These are phyloP conservation scores for Phaeodactylum tricornutum DNA, from an alignment of 108 stramenopile genomes.

Conservation along the genomic window DNA sequence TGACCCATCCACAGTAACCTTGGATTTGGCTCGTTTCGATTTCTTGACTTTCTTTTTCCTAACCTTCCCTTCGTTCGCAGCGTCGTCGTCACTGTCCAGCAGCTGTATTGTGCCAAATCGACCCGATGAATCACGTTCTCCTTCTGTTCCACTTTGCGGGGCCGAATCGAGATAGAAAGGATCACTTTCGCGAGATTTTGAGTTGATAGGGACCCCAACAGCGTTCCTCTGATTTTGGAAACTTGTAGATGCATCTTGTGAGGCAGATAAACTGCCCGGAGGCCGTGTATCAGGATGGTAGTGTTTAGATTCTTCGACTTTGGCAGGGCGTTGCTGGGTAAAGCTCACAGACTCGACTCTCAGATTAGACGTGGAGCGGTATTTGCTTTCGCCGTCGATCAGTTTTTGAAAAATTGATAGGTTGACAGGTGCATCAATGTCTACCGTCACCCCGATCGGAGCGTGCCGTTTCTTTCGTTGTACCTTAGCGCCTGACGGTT, in stretches of 20 bases:
- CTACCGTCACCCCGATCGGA: constrained; percentile 23
- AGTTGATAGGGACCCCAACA: not conserved
- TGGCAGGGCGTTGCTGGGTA: constrained; percentile 26
- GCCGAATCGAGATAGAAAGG: constrained; percentile 63
- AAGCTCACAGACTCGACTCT: constrained; percentile 43
- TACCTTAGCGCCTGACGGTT: constrained; percentile 75
- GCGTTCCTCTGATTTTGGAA: constrained; percentile 1
- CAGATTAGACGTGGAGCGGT: constrained; percentile 12
- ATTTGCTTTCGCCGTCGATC: constrained; percentile 25
- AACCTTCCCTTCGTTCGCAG: constrained; percentile 24
- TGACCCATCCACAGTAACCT: too few species aligned
- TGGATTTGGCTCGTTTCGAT: constrained; percentile 23
- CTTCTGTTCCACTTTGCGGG: not conserved
- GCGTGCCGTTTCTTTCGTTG: constrained; percentile 51
- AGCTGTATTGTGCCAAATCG: constrained; percentile 62
- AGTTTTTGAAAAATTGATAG: constrained; percentile 33
- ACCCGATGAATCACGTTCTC: constrained; percentile 6
- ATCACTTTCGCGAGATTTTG: constrained; percentile 23
- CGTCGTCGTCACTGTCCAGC: constrained; percentile 52
- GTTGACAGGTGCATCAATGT: constrained; percentile 29
- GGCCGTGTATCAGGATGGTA: not conserved
- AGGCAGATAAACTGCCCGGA: constrained; percentile 5
- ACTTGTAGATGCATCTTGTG: not conserved
- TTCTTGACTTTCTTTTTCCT: constrained; percentile 70
- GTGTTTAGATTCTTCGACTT: not conserved